A percentile compares a stretch with the other conserved stretches of the same genome.
phyloP scores from a whole-genome alignment of 441 rosid species.

The Populus trichocarpa region DNA sequence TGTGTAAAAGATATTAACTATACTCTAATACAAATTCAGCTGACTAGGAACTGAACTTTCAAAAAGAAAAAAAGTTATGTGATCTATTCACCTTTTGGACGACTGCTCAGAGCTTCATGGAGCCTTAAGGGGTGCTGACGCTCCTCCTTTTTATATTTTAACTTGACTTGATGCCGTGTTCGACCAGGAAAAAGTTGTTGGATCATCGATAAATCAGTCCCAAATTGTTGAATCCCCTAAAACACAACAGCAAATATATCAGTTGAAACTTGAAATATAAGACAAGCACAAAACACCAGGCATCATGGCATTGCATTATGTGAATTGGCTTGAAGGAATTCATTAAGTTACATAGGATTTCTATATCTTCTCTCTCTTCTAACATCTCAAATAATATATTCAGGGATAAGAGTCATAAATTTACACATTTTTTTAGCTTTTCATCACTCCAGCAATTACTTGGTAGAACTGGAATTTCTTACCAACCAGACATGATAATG shows the following conservation, averaged over 20 bases:
- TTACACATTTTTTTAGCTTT: not conserved
- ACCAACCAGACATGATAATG: not conserved
- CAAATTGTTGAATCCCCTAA: constrained; percentile 80
- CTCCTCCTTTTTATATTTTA: constrained; percentile 75
- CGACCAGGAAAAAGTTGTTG: constrained; percentile 71
- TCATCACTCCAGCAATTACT: not conserved
- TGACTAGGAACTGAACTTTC: not conserved
- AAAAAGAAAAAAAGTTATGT: not conserved
- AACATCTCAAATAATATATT: not conserved
- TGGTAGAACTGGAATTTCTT: not conserved
- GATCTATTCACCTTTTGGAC: constrained; percentile 47
- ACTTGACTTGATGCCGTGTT: constrained; percentile 72
- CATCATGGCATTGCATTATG: too few species aligned
- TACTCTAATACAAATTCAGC: not conserved
- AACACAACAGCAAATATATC: constrained; percentile 1
- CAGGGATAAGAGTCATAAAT: not conserved
- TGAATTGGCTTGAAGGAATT: not conserved
- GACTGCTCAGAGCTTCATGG: constrained; percentile 59
- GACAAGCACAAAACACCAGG: not conserved
- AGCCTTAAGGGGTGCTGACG: constrained; percentile 59
- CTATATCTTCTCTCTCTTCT: not conserved
- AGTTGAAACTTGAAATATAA: constrained; percentile 6
- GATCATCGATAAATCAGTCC: constrained; percentile 79
- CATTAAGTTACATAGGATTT: not conserved
- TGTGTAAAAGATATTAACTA: not conserved